phyloP scores from a whole-genome alignment of 352 stramenopile genomes.

The Pythium monospermum region DNA sequence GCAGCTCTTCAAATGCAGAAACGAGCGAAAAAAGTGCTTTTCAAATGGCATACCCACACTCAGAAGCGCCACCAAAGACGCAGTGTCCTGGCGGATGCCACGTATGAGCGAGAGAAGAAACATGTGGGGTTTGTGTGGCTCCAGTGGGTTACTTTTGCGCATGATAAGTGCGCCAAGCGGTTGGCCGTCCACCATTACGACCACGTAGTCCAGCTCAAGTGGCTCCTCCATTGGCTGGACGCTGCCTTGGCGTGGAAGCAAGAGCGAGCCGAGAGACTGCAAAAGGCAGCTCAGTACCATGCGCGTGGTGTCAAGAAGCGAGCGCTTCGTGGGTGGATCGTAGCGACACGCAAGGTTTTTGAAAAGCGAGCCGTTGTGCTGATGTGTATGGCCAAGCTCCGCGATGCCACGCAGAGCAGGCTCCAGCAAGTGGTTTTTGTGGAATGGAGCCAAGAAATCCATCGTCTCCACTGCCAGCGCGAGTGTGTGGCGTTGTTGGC shows the following conservation, averaged over 20 bases:
- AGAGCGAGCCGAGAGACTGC: neutral
- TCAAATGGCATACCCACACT: constrained; percentile 14
- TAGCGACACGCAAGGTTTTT: constrained; percentile 15
- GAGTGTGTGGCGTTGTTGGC: neutral
- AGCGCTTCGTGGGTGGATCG: neutral
- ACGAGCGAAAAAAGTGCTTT: constrained; percentile 25
- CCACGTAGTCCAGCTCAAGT: constrained; percentile 8
- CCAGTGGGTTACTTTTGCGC: constrained; percentile 2
- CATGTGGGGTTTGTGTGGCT: neutral
- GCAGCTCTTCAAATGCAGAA: constrained; percentile 16
- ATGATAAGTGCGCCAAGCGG: neutral
- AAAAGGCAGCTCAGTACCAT: neutral
- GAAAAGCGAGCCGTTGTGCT: constrained; percentile 46
- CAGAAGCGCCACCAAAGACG: neutral
- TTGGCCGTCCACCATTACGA: constrained; percentile 1
- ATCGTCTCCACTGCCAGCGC: neutral
- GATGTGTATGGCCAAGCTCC: constrained; percentile 45
- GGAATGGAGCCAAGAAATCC: constrained; percentile 1
- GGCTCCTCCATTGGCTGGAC: constrained; percentile 8
- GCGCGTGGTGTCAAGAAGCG: neutral
- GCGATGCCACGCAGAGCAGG: constrained; percentile 4
- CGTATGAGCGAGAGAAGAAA: neutral
- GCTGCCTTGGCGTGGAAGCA: neutral
- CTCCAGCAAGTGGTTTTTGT: constrained; percentile 4
- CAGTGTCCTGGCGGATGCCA: neutral